Evolutionary conservation across 1,139 yeast genomes (phyloP).

Genomic region (Geotrichum aggregatum): DNA sequence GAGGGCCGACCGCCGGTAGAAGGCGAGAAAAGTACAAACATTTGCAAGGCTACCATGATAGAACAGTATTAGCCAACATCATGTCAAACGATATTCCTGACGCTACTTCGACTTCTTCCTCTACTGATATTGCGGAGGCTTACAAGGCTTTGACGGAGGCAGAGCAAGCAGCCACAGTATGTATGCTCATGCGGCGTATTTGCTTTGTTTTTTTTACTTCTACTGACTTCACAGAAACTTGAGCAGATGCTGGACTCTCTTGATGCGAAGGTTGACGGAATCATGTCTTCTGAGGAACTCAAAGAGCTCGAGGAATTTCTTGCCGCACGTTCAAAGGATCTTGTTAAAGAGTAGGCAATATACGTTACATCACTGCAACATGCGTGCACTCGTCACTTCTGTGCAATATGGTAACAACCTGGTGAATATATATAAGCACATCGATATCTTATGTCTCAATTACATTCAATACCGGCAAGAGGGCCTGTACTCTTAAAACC

Average conservation of each 20-base stretch:
- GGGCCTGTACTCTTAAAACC: no score
- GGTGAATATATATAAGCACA: no score
- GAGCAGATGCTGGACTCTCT: slow-evolving; percentile 55
- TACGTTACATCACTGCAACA: no score
- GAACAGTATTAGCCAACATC: slow-evolving; percentile 2
- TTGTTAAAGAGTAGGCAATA: no score
- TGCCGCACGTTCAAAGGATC: neutral
- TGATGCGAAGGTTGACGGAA: slow-evolving; percentile 52
- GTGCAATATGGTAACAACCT: no score
- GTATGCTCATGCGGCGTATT: slow-evolving; percentile 27
- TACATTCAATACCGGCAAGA: no score
- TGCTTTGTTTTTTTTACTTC: neutral
- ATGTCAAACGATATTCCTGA: slow-evolving; percentile 6
- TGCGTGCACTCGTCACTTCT: no score
- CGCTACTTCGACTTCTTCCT: neutral
- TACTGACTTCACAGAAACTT: slow-evolving; percentile 35
- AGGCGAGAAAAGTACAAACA: no score
- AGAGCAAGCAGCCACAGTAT: slow-evolving; percentile 50
- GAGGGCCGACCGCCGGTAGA: no score
- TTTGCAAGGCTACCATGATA: no score
- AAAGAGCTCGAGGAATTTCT: slow-evolving; percentile 29
- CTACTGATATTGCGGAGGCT: slow-evolving; percentile 44
- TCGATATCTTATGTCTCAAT: no score
- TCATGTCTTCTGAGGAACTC: slow-evolving; percentile 36
- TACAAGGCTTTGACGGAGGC: slow-evolving; percentile 53